Evolutionary conservation across 2,329 filamentous ascomycete genomes (phyloP), one percentile per base, ranked within the genome.

Genomic region (Calonectria henricotiae): DNA sequence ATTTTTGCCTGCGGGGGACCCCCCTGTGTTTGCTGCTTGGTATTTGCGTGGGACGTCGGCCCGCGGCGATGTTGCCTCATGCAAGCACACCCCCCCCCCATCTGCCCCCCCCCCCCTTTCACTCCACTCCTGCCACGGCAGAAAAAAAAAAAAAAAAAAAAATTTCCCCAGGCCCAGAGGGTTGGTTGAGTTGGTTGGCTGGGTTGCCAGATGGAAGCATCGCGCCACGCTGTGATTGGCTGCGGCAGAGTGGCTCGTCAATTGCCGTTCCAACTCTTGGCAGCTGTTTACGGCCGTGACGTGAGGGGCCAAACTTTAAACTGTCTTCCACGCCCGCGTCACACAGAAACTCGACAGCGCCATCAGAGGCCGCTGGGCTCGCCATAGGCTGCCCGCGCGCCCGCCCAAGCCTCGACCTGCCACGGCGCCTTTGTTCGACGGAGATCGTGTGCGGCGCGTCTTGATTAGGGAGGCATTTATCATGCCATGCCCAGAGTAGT

Each of bases 161-260:
- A n/a, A n/a, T n/a, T n/a, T 7, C 4, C 27, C 27, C 20, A 20
- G 35, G 8, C 35, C 39, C 39, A 15, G 39, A n/a, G 15, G 17
- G 39, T n/a, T 41, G 20, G 20, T 20, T 20, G 20, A n/a, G n/a
- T n/a, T n/a, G 39, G 41, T 41, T 17, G 39, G 39, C 39, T 17
- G 39, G 39, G 39, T 13, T 17, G 39, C 39, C 41, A 20, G 17
- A n/a, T 4, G 20, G n/a, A 12, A 20, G 3, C 43, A 23, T 17
- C 8, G 32, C 32, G 11, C 32, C 32, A 5, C 11, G n/a, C 20
- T 5, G 11, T 55, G 27, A 55, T 55, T 55, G 51, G 51, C 32
- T 23, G 35, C 51, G 51, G 51, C 51, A 55, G 51, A 55, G 13
- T 55, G 27, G n/a, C 51, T 55, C 51, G 32, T n/a, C 51, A 55